Evolutionary conservation across 768 basidiomycete genomes (phyloP), one percentile per base, ranked within the genome.

Genomic region (Mycena chlorophos): DNA sequence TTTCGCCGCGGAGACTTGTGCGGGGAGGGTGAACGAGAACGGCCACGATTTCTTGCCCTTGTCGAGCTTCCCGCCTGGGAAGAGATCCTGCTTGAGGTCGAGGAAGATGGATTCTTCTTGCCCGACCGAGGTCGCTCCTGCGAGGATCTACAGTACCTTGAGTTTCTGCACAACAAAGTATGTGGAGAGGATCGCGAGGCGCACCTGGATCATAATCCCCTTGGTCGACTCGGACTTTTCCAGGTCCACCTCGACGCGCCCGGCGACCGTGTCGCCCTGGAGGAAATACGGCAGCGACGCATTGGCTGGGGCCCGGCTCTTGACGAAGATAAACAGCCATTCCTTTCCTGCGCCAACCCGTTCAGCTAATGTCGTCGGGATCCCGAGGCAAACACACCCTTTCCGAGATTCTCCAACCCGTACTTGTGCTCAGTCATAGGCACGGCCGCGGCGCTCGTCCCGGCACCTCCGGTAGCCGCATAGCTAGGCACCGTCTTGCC

Each of bases 71-170:
- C 69, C 69, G 8, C 67, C 51, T 13, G 70, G 69, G 78, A 81
- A 83, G 2, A 86, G 60, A 23, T 65, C 66, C 28, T 76, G 66
- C 19, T 74, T 70, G 17, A 75, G 52, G 17, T 78, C 67, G 12
- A 84, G 68, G 62, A 84, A 85, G 5, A 65, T 47, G 1, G 72
- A 63, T 53, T 83, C 80, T 49, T 85, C 81, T 58, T 85, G 83
- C 14, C 81, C 81, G 4, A 84, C 80, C 2, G 78, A 67, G 3
- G 81, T 83, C 17, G 78, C 78, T 4, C 78, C 76, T 27, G 70
- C 82, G 30, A 69, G 67, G 10, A 82, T 66, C 83, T 82, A 55
- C 5, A 27, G 51, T 25, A 42, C 34, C 30, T 19, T 14, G 34
- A 39, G n/a, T n/a, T n/a, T n/a, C n/a, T n/a, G n/a, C 40, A 30